phyloP scores from a whole-genome alignment of 257 asterid species.

The Solanum dulcamara region DNA sequence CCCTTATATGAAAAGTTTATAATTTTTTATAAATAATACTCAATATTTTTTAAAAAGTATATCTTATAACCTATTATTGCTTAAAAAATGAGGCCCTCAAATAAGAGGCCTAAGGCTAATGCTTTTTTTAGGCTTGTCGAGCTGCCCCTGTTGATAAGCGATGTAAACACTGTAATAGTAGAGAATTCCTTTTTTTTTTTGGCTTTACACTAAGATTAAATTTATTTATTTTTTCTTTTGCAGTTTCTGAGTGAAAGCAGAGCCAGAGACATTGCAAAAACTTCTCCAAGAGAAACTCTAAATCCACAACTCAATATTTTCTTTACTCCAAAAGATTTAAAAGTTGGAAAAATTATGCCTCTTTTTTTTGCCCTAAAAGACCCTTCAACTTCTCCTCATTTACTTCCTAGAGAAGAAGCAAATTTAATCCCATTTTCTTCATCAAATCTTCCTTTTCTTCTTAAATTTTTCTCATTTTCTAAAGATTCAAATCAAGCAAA shows the following conservation, averaged over 20 bases:
- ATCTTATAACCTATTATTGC: no score
- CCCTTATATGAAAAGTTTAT: no score
- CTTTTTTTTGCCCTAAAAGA: conserved; percentile 46
- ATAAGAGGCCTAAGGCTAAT: no score
- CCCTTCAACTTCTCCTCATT: conserved; percentile 44
- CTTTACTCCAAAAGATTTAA: conserved; percentile 36
- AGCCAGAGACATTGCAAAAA: background rate
- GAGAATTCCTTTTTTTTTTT: background rate
- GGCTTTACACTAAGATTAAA: background rate
- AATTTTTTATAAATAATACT: no score
- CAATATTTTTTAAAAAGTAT: no score
- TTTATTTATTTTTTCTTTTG: background rate
- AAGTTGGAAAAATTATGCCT: conserved; percentile 31
- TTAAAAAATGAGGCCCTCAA: no score
- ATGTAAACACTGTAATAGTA: background rate
- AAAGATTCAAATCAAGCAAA: conserved; percentile 45
- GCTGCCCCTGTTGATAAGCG: background rate
- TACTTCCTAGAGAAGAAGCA: conserved; percentile 50
- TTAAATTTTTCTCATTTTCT: conserved; percentile 32
- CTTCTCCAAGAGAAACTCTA: background rate
- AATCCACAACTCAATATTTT: conserved; percentile 54
- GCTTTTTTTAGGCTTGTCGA: no score
- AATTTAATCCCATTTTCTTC: conserved; percentile 62
- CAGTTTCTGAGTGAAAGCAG: conserved; percentile 6
- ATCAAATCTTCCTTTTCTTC: conserved; percentile 29